Base-by-base conservation (phyloP, 2,329 filamentous ascomycete species). In the Colletotrichum lini region DNA sequence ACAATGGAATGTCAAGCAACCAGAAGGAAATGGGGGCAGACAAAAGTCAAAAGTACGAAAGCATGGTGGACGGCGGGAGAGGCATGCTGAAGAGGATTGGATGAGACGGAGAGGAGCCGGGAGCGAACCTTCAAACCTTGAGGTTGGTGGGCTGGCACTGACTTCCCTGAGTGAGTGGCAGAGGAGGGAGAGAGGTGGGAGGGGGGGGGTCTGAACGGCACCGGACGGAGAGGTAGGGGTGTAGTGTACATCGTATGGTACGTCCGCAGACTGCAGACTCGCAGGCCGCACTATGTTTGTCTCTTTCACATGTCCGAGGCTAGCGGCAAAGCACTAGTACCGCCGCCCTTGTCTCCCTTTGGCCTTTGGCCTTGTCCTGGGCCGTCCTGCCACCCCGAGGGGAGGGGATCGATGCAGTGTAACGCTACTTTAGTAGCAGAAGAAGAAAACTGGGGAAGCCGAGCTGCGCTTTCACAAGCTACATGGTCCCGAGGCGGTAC, bases 71-170 rank as follows among this genome's bases (percentile, higher is more conserved):
- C 52, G 52, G 63, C 69, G 69, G 69, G 59, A 68, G 65, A 72
- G 53, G 42, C 67, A 72, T 72, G 69, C 65, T 69, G 58, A 26
- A 59, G 53, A 69, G 67, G 47, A 69, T 72, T 66, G 69, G 69
- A 72, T 72, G 69, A 72, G 69, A 72, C 69, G 69, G 65, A 72
- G 69, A 57, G 57, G 64, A 71, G 65, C 69, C 65, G 69, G 69
- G 69, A 72, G 69, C 69, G 65, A 72, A 59, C 69, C 59, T 72
- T 59, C 65, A 47, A 69, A 69, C 69, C 53, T 69, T 68, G 65
- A 63, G 58, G 40, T 44, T 69, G 58, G 69, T 63, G 69, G 63
- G 35, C 35, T 38, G 35, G 35, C 35, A 38, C 8, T 38, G 35
- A 38, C 35, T 54, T 66, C 47, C 40, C 67, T 59, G 60, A 44